Conservation (phyloP, 2,329 filamentous ascomycete species). For the Cryphonectria carpinicola region DNA sequence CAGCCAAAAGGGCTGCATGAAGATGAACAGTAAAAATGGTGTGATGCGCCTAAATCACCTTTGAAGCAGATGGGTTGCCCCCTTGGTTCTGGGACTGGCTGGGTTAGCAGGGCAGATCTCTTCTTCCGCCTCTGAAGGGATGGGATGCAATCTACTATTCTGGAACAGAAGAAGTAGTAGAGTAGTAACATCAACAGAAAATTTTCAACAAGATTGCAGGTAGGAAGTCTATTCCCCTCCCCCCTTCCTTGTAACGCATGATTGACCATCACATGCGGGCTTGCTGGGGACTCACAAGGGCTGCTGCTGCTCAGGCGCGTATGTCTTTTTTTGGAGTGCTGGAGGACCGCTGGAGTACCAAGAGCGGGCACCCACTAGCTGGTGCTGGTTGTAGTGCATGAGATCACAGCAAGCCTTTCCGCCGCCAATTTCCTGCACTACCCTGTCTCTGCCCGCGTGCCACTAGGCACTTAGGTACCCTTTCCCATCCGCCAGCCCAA, state of each 20-base stretch:
- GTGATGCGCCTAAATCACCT: conserved; percentile 15
- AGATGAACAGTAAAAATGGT: conserved; percentile 9
- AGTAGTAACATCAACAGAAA: not conserved
- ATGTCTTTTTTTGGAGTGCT: not conserved
- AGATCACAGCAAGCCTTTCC: conserved; percentile 8
- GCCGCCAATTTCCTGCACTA: conserved; percentile 13
- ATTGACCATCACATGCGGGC: not conserved
- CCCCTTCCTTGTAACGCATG: not conserved
- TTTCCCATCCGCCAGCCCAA: conserved; percentile 21
- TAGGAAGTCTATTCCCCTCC: not conserved
- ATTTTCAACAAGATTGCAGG: not conserved
- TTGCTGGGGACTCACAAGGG: not conserved
- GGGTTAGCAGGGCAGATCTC: not conserved
- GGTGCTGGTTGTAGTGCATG: conserved; percentile 23
- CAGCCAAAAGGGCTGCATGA: conserved; percentile 5
- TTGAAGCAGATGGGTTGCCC: not conserved
- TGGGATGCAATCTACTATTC: not conserved
- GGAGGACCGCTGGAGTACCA: not conserved
- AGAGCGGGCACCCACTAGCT: conserved; percentile 20
- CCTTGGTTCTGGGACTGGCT: not conserved
- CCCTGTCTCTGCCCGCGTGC: not conserved
- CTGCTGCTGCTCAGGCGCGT: not conserved
- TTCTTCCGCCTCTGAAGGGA: not conserved
- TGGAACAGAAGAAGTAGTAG: not conserved
- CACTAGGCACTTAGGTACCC: conserved; percentile 15